These are phyloP conservation scores for Globisporangium parvum DNA, from an alignment of 352 stramenopile species.

Conservation along the genomic window DNA sequence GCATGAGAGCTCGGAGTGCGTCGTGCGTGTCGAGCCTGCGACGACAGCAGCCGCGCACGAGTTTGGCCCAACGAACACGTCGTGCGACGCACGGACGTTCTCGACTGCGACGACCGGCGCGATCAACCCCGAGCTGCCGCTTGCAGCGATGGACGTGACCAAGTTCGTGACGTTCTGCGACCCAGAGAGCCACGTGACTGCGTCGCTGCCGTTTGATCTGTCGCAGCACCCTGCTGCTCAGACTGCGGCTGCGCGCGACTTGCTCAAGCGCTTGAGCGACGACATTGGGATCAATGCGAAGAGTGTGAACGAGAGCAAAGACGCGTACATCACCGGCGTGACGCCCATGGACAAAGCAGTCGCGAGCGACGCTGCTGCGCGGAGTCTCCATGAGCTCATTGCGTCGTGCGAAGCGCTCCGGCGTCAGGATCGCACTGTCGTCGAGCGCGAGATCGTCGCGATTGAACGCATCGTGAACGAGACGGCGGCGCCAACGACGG, in stretches of 20 bases:
- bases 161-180: conserved; percentile 74
- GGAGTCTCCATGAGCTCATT: conserved; percentile 44
- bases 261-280: conserved; percentile 88
- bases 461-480: conserved; percentile 53
- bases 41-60: neutral
- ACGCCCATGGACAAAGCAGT: conserved; percentile 40
- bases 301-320: conserved; percentile 64
- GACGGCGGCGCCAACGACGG: conserved; percentile 17
- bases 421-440: conserved; percentile 40
- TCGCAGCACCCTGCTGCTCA: conserved; percentile 82
- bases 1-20: conserved; percentile 33
- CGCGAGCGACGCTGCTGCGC: conserved; percentile 14
- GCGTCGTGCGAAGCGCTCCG: conserved; percentile 42
- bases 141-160: conserved; percentile 62
- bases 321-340: conserved; percentile 63
- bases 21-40: conserved; percentile 12
- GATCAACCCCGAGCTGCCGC: conserved; percentile 71
- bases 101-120: conserved; percentile 8
- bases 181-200: conserved; percentile 36
- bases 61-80: conserved; percentile 76
- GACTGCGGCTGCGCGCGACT: conserved; percentile 92
- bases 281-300: conserved; percentile 89
- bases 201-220: conserved; percentile 91
- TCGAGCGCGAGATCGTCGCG: conserved; percentile 42
- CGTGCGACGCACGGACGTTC: conserved; percentile 59